Evolutionary conservation across 148 eudicot species (phyloP).

Genomic region (Tetragonia tetragonoides): DNA sequence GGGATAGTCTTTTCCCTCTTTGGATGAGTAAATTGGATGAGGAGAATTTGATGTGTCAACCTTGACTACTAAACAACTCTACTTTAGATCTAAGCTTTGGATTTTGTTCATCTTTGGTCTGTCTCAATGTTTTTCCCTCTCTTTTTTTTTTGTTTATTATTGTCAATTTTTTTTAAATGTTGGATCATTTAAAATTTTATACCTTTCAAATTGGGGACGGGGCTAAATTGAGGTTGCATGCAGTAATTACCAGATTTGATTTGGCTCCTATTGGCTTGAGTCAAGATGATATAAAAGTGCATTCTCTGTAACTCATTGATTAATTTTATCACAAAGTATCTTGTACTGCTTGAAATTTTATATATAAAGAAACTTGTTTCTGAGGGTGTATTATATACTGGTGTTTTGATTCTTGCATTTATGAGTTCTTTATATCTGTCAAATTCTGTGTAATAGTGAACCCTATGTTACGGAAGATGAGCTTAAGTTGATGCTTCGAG

Average conservation of each 20-base stretch:
- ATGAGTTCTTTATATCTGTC: conserved; percentile 15
- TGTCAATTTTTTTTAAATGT: too few species aligned
- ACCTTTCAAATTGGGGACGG: not conserved
- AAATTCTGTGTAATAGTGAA: conserved; percentile 51
- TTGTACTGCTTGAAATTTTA: conserved; percentile 5
- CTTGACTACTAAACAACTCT: not conserved
- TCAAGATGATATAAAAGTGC: not conserved
- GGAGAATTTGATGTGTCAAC: not conserved
- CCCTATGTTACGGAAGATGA: conserved; percentile 98
- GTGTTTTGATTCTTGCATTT: not conserved
- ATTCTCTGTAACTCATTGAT: conserved; percentile 1
- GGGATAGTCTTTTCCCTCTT: too few species aligned
- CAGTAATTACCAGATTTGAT: not conserved
- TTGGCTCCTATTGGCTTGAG: not conserved
- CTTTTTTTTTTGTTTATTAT: too few species aligned
- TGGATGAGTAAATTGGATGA: not conserved
- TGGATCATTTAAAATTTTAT: too few species aligned
- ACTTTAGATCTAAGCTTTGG: not conserved
- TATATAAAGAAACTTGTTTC: not conserved
- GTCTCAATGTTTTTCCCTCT: too few species aligned
- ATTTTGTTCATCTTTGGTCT: too few species aligned
- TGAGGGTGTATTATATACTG: not conserved
- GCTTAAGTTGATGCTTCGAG: conserved; percentile 92
- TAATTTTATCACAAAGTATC: not conserved
- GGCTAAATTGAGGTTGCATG: not conserved